Conservation (phyloP, 176 grass and related monocot species). For the Bromus sterilis region DNA sequence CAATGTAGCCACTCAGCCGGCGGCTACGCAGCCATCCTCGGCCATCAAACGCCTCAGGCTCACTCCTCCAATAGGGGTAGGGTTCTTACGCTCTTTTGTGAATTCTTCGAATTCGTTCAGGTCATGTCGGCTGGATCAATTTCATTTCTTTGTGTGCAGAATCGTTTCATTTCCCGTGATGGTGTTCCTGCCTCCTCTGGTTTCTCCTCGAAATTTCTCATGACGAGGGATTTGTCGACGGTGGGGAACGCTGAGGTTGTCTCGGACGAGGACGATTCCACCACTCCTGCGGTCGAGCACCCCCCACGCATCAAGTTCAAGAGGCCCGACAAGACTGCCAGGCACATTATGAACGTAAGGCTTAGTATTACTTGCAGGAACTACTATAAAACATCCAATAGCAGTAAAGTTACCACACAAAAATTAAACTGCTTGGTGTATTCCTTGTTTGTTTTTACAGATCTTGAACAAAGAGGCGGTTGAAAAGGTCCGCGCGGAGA, state of each 20-base stretch:
- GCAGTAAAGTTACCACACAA: background rate
- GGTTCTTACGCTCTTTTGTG: background rate
- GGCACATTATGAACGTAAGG: conserved; percentile 80
- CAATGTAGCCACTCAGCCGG: background rate
- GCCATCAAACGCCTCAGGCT: background rate
- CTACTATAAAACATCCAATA: background rate
- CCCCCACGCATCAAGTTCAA: conserved; percentile 71
- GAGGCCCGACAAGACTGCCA: conserved; percentile 83
- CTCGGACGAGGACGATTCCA: conserved; percentile 21
- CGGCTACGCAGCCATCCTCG: background rate
- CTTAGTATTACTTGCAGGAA: background rate
- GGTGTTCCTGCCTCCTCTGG: background rate
- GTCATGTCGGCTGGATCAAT: background rate
- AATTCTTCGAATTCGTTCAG: background rate
- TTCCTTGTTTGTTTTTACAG: conserved; percentile 7
- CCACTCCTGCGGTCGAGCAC: conserved; percentile 28
- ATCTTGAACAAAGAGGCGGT: conserved; percentile 87
- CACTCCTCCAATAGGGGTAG: background rate
- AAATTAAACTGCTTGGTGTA: background rate
- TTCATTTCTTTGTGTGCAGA: background rate
- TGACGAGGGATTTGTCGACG: conserved; percentile 24
- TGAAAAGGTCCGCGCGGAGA: conserved; percentile 39
- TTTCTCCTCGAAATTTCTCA: background rate
- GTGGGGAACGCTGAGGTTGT: conserved; percentile 18
- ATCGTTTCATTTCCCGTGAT: background rate